Evolutionary conservation across 495 filamentous ascomycete species (phyloP).

Genomic region (Pseudoneurospora amorphoporcata): DNA sequence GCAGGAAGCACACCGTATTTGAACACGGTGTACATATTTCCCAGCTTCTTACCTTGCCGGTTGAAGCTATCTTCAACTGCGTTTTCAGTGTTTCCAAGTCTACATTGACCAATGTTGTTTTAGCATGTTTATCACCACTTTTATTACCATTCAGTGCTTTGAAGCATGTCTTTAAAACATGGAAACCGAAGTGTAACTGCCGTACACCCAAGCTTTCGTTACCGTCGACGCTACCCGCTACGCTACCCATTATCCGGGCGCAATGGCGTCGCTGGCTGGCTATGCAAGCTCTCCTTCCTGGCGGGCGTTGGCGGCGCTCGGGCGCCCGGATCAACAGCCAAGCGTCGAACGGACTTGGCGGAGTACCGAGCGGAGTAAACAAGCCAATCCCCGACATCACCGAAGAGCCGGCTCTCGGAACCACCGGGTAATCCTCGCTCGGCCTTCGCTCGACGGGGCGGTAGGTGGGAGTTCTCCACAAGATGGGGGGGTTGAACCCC

Average conservation of each 20-base stretch:
- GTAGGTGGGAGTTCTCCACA: background rate
- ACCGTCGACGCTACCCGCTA: background rate
- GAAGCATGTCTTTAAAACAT: too few relatives aligned
- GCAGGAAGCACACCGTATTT: background rate
- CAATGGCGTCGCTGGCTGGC: background rate
- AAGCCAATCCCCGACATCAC: background rate
- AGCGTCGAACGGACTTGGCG: background rate
- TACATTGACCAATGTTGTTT: too few relatives aligned
- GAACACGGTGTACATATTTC: background rate
- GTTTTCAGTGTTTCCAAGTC: too few relatives aligned
- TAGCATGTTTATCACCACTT: too few relatives aligned
- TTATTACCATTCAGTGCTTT: too few relatives aligned
- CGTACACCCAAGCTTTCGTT: too few relatives aligned
- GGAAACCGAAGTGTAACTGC: too few relatives aligned
- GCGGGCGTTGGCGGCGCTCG: background rate
- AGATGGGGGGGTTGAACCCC: background rate
- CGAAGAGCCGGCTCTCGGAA: background rate
- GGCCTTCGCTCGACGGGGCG: background rate
- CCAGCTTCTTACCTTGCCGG: too few relatives aligned
- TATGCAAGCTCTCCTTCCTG: too few relatives aligned
- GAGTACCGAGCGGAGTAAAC: background rate
- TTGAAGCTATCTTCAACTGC: too few relatives aligned
- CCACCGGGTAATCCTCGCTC: background rate
- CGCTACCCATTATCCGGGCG: background rate
- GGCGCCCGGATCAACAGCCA: background rate